Evolutionary conservation across 345 rosid species (phyloP).

Genomic region (Eucalyptus rudis): DNA sequence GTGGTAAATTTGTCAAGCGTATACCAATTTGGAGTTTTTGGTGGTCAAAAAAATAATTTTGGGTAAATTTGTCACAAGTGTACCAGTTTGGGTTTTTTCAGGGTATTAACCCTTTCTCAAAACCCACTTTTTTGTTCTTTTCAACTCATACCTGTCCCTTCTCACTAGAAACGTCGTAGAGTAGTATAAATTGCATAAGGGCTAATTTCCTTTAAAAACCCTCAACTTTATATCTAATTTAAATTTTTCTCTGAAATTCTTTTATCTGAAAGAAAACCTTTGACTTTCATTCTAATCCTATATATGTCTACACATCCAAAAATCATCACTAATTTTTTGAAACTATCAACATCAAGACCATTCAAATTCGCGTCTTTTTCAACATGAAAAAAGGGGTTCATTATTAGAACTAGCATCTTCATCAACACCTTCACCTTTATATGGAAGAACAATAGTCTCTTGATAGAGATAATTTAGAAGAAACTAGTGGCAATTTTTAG

Average conservation of each 20-base stretch:
- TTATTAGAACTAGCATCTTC: accelerated
- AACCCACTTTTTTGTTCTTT: neutral
- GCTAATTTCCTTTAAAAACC: neutral
- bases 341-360: neutral
- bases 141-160: neutral
- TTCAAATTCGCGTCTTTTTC: accelerated
- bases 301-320: accelerated
- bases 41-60: too few relatives aligned
- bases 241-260: neutral
- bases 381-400: neutral
- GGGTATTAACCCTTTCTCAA: too few relatives aligned
- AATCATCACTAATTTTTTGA: neutral
- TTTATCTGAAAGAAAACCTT: neutral
- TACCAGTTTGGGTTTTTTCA: too few relatives aligned
- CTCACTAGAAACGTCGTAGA: neutral
- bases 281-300: neutral
- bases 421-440: neutral
- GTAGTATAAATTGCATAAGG: neutral
- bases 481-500: neutral
- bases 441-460: neutral
- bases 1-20: too few relatives aligned
- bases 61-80: too few relatives aligned
- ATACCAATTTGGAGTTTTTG: too few relatives aligned
- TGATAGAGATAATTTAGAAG: neutral
- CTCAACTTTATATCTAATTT: neutral